Conservation (phyloP, 176 grass and related monocot genomes). For the Phoenix roebelenii region DNA sequence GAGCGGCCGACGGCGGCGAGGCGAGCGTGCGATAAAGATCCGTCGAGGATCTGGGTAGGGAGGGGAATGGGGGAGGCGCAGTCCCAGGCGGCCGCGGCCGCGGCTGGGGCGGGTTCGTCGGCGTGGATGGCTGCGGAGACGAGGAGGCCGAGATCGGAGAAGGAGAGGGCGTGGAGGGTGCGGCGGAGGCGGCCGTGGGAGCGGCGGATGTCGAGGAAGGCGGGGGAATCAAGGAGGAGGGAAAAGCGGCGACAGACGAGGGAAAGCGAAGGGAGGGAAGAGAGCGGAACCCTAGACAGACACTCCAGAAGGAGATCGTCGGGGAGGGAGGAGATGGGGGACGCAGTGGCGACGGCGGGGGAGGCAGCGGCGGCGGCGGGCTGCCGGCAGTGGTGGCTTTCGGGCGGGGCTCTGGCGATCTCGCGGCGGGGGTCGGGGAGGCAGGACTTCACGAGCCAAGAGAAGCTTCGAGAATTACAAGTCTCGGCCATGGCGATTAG, state of each 20-base stretch:
- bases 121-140: conserved; percentile 29
- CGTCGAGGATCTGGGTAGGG: conserved; percentile 7
- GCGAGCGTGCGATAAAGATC: conserved; percentile 53
- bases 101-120: not conserved
- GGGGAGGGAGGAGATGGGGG: conserved; percentile 34
- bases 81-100: conserved; percentile 1
- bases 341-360: not conserved
- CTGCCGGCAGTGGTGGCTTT: not conserved
- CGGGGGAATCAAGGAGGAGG: conserved; percentile 20
- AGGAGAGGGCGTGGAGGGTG: conserved; percentile 41
- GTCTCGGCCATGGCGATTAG: conserved; percentile 23
- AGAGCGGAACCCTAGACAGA: conserved; percentile 40
- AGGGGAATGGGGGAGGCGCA: conserved; percentile 19
- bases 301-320: conserved; percentile 71
- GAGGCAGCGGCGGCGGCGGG: not conserved
- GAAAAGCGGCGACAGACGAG: conserved; percentile 60
- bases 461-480: conserved; percentile 64
- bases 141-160: conserved; percentile 18
- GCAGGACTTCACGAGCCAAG: conserved; percentile 60
- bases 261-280: conserved; percentile 39
- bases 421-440: conserved; percentile 58
- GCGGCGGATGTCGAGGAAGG: conserved; percentile 52
- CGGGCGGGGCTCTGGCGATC: conserved; percentile 23
- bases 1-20: conserved; percentile 37
- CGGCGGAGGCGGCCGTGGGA: conserved; percentile 35